Base-by-base conservation (phyloP, 2,329 filamentous ascomycete genomes). In the Botrytis medusae region DNA sequence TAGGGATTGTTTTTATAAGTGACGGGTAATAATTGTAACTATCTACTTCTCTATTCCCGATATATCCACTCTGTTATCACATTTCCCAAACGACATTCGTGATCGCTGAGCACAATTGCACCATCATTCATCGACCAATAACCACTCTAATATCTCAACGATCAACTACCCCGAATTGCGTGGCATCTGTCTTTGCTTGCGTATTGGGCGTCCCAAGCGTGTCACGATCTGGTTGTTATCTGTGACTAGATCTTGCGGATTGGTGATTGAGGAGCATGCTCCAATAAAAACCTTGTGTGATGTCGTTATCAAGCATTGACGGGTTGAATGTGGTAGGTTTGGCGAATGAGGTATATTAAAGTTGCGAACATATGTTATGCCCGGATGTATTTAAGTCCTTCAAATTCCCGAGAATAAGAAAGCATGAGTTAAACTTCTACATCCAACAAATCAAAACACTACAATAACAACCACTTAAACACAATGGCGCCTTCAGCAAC, bases 401-500 rank as follows among this genome's bases (percentile, higher is more conserved):
- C 29, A 37, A 57, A 32, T 57, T 57, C 34, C 65, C 5, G 25
- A 12, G 10, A 32, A 10, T 42, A 6, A 22, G 48, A 42, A 68
- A 40, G 20, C 1, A 22, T 3, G 10, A 42, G 48, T 40, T n/a
- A 5, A 16, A n/a, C 20, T 14, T 65, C n/a, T 25, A 57, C 34
- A 68, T n/a, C 18, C 25, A 32, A 54, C 16, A 54, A 54, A 34
- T 40, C 16, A 9, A 29, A 40, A 40, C 6, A n/a, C 34, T 25
- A 60, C 22, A 37, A 34, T 20, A 32, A 40, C 20, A 34, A 48
- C 25, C n/a, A 18, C 25, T 42, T 37, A 29, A 40, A 40, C 12
- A 61, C 51, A 65, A 80, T 80, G 79, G 78, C 79, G 29, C 79
- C 79, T 25, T 78, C 79, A 65, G 78, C 77, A 68, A 78, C 75